Conservation (phyloP, 352 stramenopile species). For the Peronospora tabacina region DNA sequence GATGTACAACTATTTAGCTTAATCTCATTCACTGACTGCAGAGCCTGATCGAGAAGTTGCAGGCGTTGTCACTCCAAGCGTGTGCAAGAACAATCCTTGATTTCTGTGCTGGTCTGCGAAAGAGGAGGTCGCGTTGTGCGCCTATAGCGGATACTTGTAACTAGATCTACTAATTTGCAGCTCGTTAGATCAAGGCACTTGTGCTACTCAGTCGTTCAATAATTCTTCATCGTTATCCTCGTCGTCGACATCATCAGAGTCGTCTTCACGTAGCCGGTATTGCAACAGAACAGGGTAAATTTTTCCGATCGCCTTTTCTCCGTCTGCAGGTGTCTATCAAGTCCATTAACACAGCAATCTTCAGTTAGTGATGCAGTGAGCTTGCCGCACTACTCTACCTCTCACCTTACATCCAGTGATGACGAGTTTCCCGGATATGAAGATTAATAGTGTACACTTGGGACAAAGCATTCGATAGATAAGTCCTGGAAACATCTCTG, state of each 20-base stretch:
- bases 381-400: background rate
- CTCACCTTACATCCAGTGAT: slow-evolving; percentile 88
- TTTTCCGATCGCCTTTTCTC: slow-evolving; percentile 42
- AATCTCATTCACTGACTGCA: slow-evolving; percentile 10
- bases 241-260: slow-evolving; percentile 22
- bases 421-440: slow-evolving; percentile 98
- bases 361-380: background rate
- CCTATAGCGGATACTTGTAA: slow-evolving; percentile 21
- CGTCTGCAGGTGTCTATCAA: slow-evolving; percentile 21
- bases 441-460: slow-evolving; percentile 99
- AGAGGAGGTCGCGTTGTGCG: slow-evolving; percentile 11
- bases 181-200: slow-evolving; percentile 28
- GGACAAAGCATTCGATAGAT: slow-evolving; percentile 97
- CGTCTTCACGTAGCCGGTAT: slow-evolving; percentile 34
- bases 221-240: slow-evolving; percentile 1
- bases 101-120: slow-evolving; percentile 11
- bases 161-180: slow-evolving; percentile 13
- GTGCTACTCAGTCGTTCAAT: slow-evolving; percentile 14
- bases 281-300: slow-evolving; percentile 53
- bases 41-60: slow-evolving; percentile 7
- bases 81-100: slow-evolving; percentile 13
- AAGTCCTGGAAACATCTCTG: slow-evolving; percentile 98
- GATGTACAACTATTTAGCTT: slow-evolving; percentile 86
- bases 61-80: slow-evolving; percentile 6
- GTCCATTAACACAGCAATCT: slow-evolving; percentile 1